Evolutionary conservation across 2,329 filamentous ascomycete species (phyloP), one percentile per base, ranked within the genome.

Genomic region (Colletotrichum abscissum): DNA sequence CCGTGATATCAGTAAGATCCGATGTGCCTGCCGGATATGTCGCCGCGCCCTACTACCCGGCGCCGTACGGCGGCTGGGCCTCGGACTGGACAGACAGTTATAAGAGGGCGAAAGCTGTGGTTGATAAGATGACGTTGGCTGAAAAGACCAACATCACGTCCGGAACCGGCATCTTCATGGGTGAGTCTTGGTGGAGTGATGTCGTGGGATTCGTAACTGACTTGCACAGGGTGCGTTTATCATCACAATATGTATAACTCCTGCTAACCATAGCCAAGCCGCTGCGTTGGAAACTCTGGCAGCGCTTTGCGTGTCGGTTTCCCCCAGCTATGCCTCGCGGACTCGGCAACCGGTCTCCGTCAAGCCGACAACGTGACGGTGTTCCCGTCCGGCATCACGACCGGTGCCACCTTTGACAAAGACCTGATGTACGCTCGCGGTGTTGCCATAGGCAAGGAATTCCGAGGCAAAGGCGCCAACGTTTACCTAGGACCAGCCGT

Each of bases 61-160:
- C 92, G 9, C 93, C 93, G 0, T 88, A 91, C 64, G 93, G 93
- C 63, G 94, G 93, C 52, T 95, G 93, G 91, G 83, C 88, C 0
- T 82, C 88, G 6, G 88, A 89, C 70, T 96, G 94, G 94, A 84
- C 85, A 26, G 88, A 89, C 22, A 92, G 92, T 76, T 96, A 95
- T 78, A 84, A 84, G 65, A 94, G 93, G 78, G 94, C 94, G 1
- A 87, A 91, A 70, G 81, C 85, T 4, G 81, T 95, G 16, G 93
- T 96, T 19, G 89, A 90, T 66, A 88, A 90, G 60, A 94, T 96
- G 93, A 95, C 93, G 0, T 82, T 96, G 69, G 93, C 93, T 2
- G 94, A 95, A 80, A 96, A 95, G 83, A 92, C 92, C 4, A 95
- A 95, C 78, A 87, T 95, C 64, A 95, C 93, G 0, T 89, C 89